Conservation (phyloP, 495 filamentous ascomycete species). For the Xylaria bambusicola region DNA sequence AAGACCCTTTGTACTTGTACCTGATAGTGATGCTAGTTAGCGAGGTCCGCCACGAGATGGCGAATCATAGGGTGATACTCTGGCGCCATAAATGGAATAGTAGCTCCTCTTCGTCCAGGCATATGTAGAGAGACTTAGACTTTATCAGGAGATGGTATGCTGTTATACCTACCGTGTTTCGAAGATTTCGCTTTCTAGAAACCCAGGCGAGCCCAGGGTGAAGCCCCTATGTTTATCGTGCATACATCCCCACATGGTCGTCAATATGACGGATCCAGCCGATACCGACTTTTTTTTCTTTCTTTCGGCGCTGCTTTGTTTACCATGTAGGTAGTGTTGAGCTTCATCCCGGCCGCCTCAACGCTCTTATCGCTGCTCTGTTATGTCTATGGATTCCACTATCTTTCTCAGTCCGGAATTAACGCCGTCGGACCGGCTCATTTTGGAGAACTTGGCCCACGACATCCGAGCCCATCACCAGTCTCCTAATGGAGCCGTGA, state of each 20-base stretch:
- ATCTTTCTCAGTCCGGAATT: conserved; percentile 50
- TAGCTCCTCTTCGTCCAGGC: too few relatives aligned
- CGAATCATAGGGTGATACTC: too few relatives aligned
- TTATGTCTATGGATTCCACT: conserved; percentile 25
- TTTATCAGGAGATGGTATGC: too few relatives aligned
- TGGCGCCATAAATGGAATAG: too few relatives aligned
- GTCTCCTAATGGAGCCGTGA: not conserved
- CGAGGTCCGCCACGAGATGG: too few relatives aligned
- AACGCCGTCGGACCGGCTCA: conserved; percentile 50
- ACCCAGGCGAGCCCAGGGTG: too few relatives aligned
- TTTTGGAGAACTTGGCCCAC: conserved; percentile 50
- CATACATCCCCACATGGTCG: not conserved
- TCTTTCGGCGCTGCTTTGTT: too few relatives aligned
- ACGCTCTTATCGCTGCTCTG: not conserved
- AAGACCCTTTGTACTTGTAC: too few relatives aligned
- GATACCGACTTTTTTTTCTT: not conserved
- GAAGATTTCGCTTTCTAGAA: not conserved
- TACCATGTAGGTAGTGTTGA: too few relatives aligned
- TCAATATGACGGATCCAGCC: not conserved
- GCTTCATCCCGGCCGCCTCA: not conserved
- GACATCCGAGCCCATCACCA: conserved; percentile 30
- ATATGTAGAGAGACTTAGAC: too few relatives aligned
- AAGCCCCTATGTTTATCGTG: too few relatives aligned
- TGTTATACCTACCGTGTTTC: not conserved
- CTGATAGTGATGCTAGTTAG: too few relatives aligned